A percentile compares a stretch with the other conserved stretches of the same genome.
Evolutionary conservation across 805 yeast species (phyloP).

Genomic region (Maudiozyma pseudohumilis): DNA sequence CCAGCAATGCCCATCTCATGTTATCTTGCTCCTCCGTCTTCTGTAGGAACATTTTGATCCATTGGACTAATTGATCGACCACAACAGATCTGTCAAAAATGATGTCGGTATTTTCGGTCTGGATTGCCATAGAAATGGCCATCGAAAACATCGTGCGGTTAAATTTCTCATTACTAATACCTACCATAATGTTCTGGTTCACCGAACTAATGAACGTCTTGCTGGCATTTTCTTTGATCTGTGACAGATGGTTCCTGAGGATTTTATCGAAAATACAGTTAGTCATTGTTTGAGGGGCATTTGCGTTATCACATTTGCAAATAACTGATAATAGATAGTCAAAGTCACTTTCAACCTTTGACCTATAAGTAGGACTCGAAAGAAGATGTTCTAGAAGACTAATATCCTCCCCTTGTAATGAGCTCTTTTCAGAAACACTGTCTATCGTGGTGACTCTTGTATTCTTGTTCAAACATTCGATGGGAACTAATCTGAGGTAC

Average conservation of each 20-base stretch:
- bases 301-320: no score
- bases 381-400: constrained; percentile 34
- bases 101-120: no score
- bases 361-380: constrained; percentile 43
- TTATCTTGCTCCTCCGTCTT: no score
- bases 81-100: no score
- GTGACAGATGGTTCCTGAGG: constrained; percentile 35
- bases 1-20: no score
- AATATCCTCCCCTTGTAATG: constrained; percentile 4
- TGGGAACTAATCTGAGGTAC: constrained; percentile 33
- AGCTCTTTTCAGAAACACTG: constrained; percentile 10
- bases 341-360: constrained; percentile 40
- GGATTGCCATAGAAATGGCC: constrained; percentile 12
- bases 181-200: background rate
- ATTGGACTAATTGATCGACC: no score
- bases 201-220: constrained; percentile 8
- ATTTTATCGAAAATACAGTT: constrained; percentile 29
- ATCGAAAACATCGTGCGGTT: constrained; percentile 8
- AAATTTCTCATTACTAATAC: constrained; percentile 2
- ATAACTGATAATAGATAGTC: constrained; percentile 11
- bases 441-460: constrained; percentile 24
- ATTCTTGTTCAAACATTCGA: constrained; percentile 37
- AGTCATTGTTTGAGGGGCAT: background rate
- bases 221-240: constrained; percentile 27
- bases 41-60: no score